These are phyloP conservation scores for Carpinus fangiana DNA, from an alignment of 306 rosid genomes.

Conservation along the genomic window DNA sequence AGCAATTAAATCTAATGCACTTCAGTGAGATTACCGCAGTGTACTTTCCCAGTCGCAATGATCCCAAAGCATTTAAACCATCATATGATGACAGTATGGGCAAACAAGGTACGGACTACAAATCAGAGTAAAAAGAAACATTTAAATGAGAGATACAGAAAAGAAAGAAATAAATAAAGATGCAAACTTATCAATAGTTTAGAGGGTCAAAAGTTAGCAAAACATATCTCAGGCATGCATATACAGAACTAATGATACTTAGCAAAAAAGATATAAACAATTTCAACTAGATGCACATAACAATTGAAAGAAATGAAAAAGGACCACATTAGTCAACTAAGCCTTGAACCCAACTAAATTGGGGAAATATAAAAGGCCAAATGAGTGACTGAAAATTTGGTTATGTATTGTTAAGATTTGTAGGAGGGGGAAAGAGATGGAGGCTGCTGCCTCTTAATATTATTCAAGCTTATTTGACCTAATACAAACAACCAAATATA, in stretches of 20 bases:
- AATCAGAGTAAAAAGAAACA: slow-evolving; percentile 23
- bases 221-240: neutral
- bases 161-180: neutral
- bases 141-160: slow-evolving; percentile 19
- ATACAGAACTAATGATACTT: neutral
- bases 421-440: too few species aligned
- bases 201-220: neutral
- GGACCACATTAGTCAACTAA: neutral
- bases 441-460: too few species aligned
- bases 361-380: neutral
- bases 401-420: too few species aligned
- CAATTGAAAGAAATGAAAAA: neutral
- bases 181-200: neutral
- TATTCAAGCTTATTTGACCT: too few species aligned
- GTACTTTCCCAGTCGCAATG: slow-evolving; percentile 77
- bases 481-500: too few species aligned
- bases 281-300: neutral
- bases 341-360: neutral
- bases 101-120: slow-evolving; percentile 75
- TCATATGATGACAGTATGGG: slow-evolving; percentile 62
- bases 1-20: neutral
- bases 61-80: slow-evolving; percentile 55
- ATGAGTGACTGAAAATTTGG: neutral
- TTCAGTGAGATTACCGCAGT: slow-evolving; percentile 49
- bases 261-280: neutral